Base-by-base conservation (phyloP, 1,284 basidiomycete genomes). In the Puccinia sorghi region DNA sequence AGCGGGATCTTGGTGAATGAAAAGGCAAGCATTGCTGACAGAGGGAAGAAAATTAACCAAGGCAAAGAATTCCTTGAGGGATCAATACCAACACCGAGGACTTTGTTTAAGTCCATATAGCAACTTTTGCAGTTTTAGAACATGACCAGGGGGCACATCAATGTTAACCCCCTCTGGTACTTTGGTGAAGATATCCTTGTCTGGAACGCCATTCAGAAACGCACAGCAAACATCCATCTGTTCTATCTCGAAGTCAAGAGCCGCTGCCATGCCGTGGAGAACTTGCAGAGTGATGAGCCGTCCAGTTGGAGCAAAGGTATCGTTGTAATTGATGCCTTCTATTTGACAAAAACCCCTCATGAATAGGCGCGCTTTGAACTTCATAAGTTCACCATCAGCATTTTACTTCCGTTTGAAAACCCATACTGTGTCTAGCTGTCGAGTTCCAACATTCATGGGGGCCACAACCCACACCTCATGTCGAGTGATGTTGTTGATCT, bases 71-170 rank as follows among this genome's bases (percentile, higher is more conserved):
- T 25, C 43, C n/a, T 50, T 54, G 32, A 70, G 48, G 17, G 46
- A 27, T 37, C 25, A 13, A 27, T 50, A 70, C 67, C 67, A 70
- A n/a, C 67, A 70, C 1, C 67, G 46, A 3, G 72, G 72, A 7
- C 57, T 48, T 32, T 75, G 72, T 13, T 63, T 64, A 15, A 75
- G 61, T 17, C 72, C 72, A 50, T 75, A 75, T 12, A 75, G 59
- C 0, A 46, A 63, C 20, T 66, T 64, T 13, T 64, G 4, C 32
- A 75, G 46, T 13, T 75, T 50, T 3, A 70, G 25, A 5, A n/a
- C 46, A 12, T 50, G 46, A 9, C 67, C 67, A 27, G 46, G 32
- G 2, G 46, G 41, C 6, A 32, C 6, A 2, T 52, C 48, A 48
- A 52, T n/a, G 25, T 32, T 20, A 6, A 59, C 32, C 1, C 59